Evolutionary conservation across 2,329 filamentous ascomycete genomes (phyloP).

Genomic region (Hymenoscyphus occultus): DNA sequence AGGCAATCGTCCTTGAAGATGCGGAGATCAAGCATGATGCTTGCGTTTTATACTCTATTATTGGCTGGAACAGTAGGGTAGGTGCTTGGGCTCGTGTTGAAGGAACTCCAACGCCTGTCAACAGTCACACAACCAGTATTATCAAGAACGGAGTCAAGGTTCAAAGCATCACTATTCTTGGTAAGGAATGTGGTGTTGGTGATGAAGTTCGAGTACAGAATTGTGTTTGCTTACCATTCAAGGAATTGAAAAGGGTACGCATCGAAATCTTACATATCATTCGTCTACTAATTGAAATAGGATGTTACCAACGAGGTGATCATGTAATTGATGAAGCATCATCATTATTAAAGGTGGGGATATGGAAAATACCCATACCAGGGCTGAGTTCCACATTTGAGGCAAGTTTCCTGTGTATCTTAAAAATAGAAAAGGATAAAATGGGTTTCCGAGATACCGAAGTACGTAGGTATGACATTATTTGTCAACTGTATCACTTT

Average conservation of each 20-base stretch:
- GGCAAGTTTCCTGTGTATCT: not conserved
- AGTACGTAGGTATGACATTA: no score
- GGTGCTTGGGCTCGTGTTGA: slow-evolving; percentile 98
- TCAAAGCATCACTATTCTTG: slow-evolving; percentile 94
- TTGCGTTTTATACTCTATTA: slow-evolving; percentile 91
- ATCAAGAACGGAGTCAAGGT: slow-evolving; percentile 98
- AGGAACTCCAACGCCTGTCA: slow-evolving; percentile 83
- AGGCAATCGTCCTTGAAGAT: slow-evolving; percentile 93
- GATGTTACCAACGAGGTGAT: slow-evolving; percentile 87
- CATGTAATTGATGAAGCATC: slow-evolving; percentile 59
- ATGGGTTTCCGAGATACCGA: slow-evolving; percentile 12
- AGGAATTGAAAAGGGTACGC: slow-evolving; percentile 92
- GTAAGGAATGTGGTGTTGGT: slow-evolving; percentile 90
- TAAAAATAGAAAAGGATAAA: slow-evolving; percentile 1
- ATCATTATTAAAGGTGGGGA: slow-evolving; percentile 10
- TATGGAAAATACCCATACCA: slow-evolving; percentile 4
- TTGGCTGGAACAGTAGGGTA: slow-evolving; percentile 93
- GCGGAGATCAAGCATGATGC: slow-evolving; percentile 95
- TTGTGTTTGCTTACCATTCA: slow-evolving; percentile 95
- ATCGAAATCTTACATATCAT: slow-evolving; percentile 1
- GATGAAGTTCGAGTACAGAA: slow-evolving; percentile 97
- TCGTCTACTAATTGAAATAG: slow-evolving; percentile 45
- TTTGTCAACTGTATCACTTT: not conserved
- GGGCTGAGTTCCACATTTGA: slow-evolving; percentile 10
- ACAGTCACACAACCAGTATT: slow-evolving; percentile 88